Evolutionary conservation across 495 filamentous ascomycete genomes (phyloP).

Genomic region (Umbilicaria muhlenbergii): DNA sequence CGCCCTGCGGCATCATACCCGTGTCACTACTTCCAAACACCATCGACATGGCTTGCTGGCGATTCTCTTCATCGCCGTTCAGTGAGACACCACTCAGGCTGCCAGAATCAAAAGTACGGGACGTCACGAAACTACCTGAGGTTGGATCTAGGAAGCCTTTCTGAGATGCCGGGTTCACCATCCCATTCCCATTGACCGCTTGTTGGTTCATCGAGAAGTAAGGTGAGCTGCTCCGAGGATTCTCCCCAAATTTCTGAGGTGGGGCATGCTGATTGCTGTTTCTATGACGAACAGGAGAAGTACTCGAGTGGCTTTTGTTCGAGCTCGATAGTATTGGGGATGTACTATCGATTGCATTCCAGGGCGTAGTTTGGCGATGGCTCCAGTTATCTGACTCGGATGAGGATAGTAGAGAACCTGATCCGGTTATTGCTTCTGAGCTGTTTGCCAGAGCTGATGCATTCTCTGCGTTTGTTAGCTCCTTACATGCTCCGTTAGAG

Average conservation of each 20-base stretch:
- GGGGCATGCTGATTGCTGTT: slow-evolving; percentile 20
- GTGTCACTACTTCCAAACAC: slow-evolving; percentile 7
- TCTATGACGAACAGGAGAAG: slow-evolving; percentile 16
- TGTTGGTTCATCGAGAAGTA: slow-evolving; percentile 5
- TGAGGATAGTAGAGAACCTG: slow-evolving; percentile 45
- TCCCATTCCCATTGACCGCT: background rate
- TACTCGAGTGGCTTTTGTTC: slow-evolving; percentile 19
- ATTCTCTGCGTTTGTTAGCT: slow-evolving; percentile 5
- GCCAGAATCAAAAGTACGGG: slow-evolving; percentile 4
- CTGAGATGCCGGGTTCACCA: slow-evolving; percentile 6
- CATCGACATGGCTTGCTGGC: slow-evolving; percentile 4
- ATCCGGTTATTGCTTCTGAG: slow-evolving; percentile 41
- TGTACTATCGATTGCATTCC: slow-evolving; percentile 37
- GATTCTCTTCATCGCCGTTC: slow-evolving; percentile 12
- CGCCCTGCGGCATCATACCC: slow-evolving; percentile 4
- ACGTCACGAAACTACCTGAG: slow-evolving; percentile 7
- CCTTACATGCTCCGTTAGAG: no score
- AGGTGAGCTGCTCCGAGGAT: slow-evolving; percentile 1
- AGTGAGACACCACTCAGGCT: slow-evolving; percentile 4
- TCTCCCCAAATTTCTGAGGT: slow-evolving; percentile 7
- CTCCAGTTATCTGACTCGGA: slow-evolving; percentile 48
- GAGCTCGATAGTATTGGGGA: slow-evolving; percentile 25
- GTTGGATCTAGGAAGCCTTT: slow-evolving; percentile 11
- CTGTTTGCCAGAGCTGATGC: background rate
- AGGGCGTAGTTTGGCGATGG: slow-evolving; percentile 30